A percentile compares a stretch with the other conserved stretches of the same genome.
phyloP scores from a whole-genome alignment of 1,284 basidiomycete genomes.

The Pterulicium gracile region DNA sequence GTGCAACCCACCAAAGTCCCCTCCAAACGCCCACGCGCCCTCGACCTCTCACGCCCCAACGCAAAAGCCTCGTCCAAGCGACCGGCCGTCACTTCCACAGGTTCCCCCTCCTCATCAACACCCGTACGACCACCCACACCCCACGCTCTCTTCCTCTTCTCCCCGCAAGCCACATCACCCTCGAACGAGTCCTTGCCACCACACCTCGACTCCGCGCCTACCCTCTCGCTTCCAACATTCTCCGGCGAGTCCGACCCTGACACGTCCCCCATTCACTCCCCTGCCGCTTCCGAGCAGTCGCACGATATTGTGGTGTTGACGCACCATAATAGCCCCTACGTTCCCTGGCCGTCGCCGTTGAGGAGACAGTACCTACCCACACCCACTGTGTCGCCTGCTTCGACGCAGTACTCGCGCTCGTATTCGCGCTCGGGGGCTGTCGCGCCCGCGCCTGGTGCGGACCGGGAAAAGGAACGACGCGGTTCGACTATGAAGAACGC shows the following conservation, averaged over 20 bases:
- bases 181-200: constrained; percentile 21
- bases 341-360: constrained; percentile 30
- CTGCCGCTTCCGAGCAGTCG: constrained; percentile 8
- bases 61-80: too few species aligned
- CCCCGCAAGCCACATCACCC: constrained; percentile 6
- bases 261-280: constrained; percentile 16
- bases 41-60: not conserved
- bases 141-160: constrained; percentile 11
- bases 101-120: too few species aligned
- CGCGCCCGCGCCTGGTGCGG: constrained; percentile 27
- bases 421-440: constrained; percentile 24
- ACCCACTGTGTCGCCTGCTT: constrained; percentile 16
- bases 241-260: constrained; percentile 6
- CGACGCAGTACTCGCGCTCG: constrained; percentile 18
- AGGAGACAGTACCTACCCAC: constrained; percentile 26
- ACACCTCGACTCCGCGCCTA: constrained; percentile 21
- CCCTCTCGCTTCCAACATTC: constrained; percentile 27
- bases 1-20: too few species aligned
- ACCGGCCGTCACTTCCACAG: too few species aligned
- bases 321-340: constrained; percentile 38
- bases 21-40: not conserved
- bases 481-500: not conserved
- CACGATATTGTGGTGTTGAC: constrained; percentile 16
- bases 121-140: not conserved
- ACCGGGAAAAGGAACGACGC: constrained; percentile 7